Base-by-base conservation (phyloP, 495 filamentous ascomycete genomes). In the Cenococcum geophilum region DNA sequence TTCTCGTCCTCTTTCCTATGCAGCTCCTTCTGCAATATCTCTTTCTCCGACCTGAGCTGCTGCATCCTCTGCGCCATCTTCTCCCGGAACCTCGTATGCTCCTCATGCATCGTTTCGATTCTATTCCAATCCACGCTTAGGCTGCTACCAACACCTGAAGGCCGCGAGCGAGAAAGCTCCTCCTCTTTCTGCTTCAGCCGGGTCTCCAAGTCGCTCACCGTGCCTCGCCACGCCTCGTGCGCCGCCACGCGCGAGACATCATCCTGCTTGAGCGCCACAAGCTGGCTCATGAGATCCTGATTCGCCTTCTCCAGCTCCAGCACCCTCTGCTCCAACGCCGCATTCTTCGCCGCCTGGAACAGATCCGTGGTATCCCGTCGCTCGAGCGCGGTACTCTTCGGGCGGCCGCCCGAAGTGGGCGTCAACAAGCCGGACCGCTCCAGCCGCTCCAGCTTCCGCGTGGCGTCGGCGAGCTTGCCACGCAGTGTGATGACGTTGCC, bases 281-380 rank as follows among this genome's bases (percentile, higher is more conserved):
- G 58, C 43, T 64, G 62, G 11, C 1, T 25, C 14, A 58, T 35
- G 11, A 73, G 59, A 36, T 67, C 63, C 6, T 51, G 20, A 49
- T 73, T 73, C n/a, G 68, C 61, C 45, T 64, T 57, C 47, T 73
- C 71, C 6, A 72, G 59, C 57, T 73, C 71, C 20, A 73, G 63
- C 0, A 62, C 63, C n/a, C 71, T 57, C 37, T 73, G 70, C 52
- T 73, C 70, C 50, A 73, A 57, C 1, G 71, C 71, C n/a, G 68
- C 71, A 1, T 61, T 65, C 43, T 69, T 70, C 40, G 71, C 71
- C 0, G 53, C 65, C 20, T 71, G 68, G 59, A 69, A 73, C 0
- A 73, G 59, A 53, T 73, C 71, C 12, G 52, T 64, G 12, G 61
- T 68, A 45, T 59, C 64, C 16, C 68, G 25, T 18, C 68, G 42